Evolutionary conservation across 2,329 filamentous ascomycete genomes (phyloP).

Genomic region (Ascochyta lentis): DNA sequence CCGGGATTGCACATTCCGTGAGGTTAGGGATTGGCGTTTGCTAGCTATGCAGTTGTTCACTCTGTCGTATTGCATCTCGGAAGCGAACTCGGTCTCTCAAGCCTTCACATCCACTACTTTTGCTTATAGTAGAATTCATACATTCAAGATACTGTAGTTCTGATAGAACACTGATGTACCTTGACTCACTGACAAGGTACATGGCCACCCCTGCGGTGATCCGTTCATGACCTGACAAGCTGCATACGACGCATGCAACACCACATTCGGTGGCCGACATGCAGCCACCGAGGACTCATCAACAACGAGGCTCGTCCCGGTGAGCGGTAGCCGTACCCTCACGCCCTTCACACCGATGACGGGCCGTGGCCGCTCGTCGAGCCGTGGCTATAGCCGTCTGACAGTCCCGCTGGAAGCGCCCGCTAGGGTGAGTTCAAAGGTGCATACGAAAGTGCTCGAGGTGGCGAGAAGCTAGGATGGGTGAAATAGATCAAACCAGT

Average conservation of each 20-base stretch:
- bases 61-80: not conserved
- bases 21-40: no score
- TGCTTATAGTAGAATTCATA: not conserved
- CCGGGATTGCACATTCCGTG: not conserved
- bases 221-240: conserved; percentile 3
- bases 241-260: conserved; percentile 14
- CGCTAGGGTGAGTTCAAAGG: conserved; percentile 1
- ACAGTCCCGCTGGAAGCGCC: conserved; percentile 21
- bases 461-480: not conserved
- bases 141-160: not conserved
- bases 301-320: conserved; percentile 6
- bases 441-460: not conserved
- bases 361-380: conserved; percentile 27
- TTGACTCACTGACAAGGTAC: conserved; percentile 1
- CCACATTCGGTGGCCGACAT: conserved; percentile 13
- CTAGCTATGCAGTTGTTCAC: not conserved
- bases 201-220: conserved; percentile 7
- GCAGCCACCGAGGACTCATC: conserved; percentile 1
- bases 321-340: not conserved
- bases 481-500: not conserved
- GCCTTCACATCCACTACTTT: not conserved
- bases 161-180: not conserved
- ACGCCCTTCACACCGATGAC: conserved; percentile 19
- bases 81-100: not conserved
- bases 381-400: conserved; percentile 18